Conservation (phyloP, 805 yeast species). For the Saturnispora mendoncae region DNA sequence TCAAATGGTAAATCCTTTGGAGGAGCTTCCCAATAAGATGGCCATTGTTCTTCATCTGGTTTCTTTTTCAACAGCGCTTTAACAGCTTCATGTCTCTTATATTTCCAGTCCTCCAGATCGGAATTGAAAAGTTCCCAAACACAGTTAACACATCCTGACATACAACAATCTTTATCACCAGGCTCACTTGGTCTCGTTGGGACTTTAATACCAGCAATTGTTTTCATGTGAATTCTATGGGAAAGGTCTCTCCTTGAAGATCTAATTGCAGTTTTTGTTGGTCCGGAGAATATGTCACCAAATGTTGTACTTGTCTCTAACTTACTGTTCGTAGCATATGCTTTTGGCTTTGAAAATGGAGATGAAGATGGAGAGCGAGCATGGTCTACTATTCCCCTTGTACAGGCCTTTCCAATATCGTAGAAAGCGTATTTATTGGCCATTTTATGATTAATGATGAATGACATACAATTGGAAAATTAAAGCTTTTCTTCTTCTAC, state of each 20-base stretch:
- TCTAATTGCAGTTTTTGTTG: conserved; percentile 25
- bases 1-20: conserved; percentile 32
- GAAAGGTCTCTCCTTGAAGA: conserved; percentile 32
- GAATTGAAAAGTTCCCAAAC: conserved; percentile 93
- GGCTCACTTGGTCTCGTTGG: conserved; percentile 86
- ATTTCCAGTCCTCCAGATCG: conserved; percentile 78
- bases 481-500: no score
- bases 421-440: conserved; percentile 9
- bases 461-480: no score
- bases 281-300: conserved; percentile 25
- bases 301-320: conserved; percentile 12
- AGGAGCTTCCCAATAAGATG: conserved; percentile 54
- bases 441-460: neutral
- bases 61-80: conserved; percentile 24
- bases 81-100: conserved; percentile 50
- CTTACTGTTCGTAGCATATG: conserved; percentile 14
- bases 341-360: conserved; percentile 9
- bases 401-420: conserved; percentile 10
- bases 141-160: conserved; percentile 95
- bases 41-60: conserved; percentile 44
- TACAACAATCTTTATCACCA: conserved; percentile 73
- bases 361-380: conserved; percentile 8
- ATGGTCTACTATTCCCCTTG: conserved; percentile 5
- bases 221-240: conserved; percentile 26
- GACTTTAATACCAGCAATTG: conserved; percentile 59